Base-by-base conservation (phyloP, 2,329 filamentous ascomycete genomes). In the Onygenales sp. region DNA sequence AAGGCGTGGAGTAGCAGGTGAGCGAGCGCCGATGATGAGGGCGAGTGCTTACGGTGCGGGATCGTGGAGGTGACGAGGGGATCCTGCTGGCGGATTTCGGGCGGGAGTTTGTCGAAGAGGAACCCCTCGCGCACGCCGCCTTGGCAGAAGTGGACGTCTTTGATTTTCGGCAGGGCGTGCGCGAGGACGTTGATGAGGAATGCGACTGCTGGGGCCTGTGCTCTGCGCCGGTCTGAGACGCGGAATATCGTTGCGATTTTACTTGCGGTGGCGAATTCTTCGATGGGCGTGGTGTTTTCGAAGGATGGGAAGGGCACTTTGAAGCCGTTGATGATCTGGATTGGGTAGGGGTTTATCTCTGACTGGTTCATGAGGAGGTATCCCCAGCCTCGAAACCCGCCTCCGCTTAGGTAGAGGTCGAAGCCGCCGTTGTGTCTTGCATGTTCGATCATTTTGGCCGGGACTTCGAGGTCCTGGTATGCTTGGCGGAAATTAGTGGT, bases 331-430 rank as follows among this genome's bases (percentile, higher is more conserved):
- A 93, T 85, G 17, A 86, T 84, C 0, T 89, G 82, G 31, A 95
- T 86, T 0, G 91, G 91, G 66, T 95, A 96, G 0, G 89, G 89
- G 52, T 79, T 75, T 43, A 89, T 79, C 5, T 75, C 70, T 62
- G 92, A 87, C 59, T 81, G 79, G 65, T 86, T 84, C 86, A 95
- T 91, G 51, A 95, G 77, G 64, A 95, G 83, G 68, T 89, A 94
- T 6, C 90, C 91, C 76, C 94, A 95, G 13, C 91, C 91, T 38
- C 91, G 78, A 65, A 95, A 95, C 0, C 91, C 91, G 27, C 91
- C 91, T 43, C 91, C 91, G 57, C 87, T 95, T 54, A 96, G 82
- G 66, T 91, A 95, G 7, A 95, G 75, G 36, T 86, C 82, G 54
- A 90, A 75, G 4, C 79, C 79, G 1, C 73, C 74, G 1, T 73